These are phyloP conservation scores for Zoysia pacifica DNA, from an alignment of 176 grass and related monocot genomes.

Conservation along the genomic window DNA sequence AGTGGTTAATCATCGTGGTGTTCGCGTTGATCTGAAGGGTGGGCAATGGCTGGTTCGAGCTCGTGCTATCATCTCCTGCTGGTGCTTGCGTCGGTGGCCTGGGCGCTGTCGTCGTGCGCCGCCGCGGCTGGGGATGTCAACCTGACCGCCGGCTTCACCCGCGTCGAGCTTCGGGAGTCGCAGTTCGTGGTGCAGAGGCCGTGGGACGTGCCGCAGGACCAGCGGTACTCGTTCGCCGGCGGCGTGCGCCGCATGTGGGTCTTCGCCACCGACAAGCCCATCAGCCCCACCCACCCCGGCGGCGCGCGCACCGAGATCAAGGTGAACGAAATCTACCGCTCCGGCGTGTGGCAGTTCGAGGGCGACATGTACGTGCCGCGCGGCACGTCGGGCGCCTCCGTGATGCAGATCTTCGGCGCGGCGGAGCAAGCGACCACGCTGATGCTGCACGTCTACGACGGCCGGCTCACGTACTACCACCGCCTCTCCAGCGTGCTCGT, in stretches of 20 bases:
- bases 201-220: constrained; percentile 25
- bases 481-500: neutral
- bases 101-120: neutral
- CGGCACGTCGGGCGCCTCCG: constrained; percentile 35
- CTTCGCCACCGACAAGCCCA: constrained; percentile 49
- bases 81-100: neutral
- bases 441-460: constrained; percentile 52
- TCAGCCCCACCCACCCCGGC: neutral
- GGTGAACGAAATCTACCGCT: neutral
- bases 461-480: constrained; percentile 35
- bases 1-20: neutral
- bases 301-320: constrained; percentile 45
- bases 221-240: constrained; percentile 15
- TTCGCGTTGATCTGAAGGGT: neutral
- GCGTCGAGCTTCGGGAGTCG: constrained; percentile 5
- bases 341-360: constrained; percentile 58
- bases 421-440: constrained; percentile 39
- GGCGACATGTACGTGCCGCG: constrained; percentile 40
- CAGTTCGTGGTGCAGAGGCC: constrained; percentile 45
- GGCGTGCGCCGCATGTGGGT: constrained; percentile 55
- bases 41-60: neutral
- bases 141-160: constrained; percentile 46
- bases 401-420: constrained; percentile 52
- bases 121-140: neutral
- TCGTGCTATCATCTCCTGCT: neutral